Base-by-base conservation (phyloP, 176 grass and related monocot genomes). In the Areca catechu region DNA sequence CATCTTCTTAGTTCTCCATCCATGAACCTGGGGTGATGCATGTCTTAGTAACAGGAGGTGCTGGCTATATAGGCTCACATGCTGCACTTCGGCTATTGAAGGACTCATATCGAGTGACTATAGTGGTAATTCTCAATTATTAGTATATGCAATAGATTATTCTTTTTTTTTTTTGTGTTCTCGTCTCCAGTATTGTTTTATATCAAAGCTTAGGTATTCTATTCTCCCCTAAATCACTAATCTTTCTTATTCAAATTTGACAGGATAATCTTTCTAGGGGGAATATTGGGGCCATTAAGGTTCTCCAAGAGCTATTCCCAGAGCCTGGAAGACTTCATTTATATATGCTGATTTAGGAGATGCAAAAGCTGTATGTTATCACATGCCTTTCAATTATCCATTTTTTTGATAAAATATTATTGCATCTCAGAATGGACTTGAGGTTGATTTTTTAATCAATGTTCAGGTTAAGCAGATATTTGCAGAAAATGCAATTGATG, bases 231-330 rank as follows among this genome's bases (percentile, higher is more conserved):
- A 43, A 43, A 12, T 43, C 34, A 43, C 34, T 43, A 43, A 43
- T 43, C 34, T 12, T 43, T 53, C 16, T 4, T 17, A 19, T 0
- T 1, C 0, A 43, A 43, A 0, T 25, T 21, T 15, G 60, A 6
- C 24, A 95, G 90, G 90, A 95, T 69, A 95, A 89, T 80, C 82
- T 95, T 29, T 95, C 90, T 3, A 89, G 90, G 58, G 85, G 90
- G 58, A 95, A 95, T 63, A 86, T 95, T 0, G 90, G 90, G 0
- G 90, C 82, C 0, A 74, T 95, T 61, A 89, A 80, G 54, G 76
- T 83, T 73, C 90, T 95, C 28, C 90, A 83, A 34, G 83, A 57
- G 21, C 57, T 79, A 58, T 95, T 86, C 19, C 85, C 85, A 4
- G 76, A 76, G 20, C 79, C 82, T 37, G 85, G 90, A 3, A 70